Conservation (phyloP, 768 basidiomycete species). For the Rhodosporidiobolus odoratus region DNA sequence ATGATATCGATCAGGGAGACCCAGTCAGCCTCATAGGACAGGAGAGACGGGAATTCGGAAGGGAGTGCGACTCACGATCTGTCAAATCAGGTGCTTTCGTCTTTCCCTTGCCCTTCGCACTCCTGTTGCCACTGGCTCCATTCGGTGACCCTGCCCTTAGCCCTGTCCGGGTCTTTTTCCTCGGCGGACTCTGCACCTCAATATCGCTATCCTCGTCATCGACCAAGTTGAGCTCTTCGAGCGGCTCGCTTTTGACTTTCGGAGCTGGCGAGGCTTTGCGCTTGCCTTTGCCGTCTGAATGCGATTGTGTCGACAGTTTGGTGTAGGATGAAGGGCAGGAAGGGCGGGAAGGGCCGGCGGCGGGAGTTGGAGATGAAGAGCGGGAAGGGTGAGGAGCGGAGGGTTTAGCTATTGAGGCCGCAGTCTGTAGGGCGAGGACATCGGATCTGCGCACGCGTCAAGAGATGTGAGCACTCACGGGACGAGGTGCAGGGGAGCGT, state of each 20-base stretch:
- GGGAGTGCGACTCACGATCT: slow-evolving; percentile 20
- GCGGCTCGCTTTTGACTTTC: not conserved
- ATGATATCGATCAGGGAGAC: too few relatives aligned
- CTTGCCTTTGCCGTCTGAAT: not conserved
- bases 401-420: not conserved
- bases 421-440: slow-evolving; percentile 13
- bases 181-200: slow-evolving; percentile 2
- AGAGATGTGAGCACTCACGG: not conserved
- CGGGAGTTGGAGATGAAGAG: not conserved
- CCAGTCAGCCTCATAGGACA: too few relatives aligned
- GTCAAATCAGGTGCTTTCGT: not conserved
- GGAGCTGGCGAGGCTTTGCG: slow-evolving; percentile 12
- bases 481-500: not conserved
- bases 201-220: slow-evolving; percentile 2
- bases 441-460: not conserved
- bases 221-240: not conserved
- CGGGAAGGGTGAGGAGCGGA: not conserved
- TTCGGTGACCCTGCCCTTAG: too few relatives aligned
- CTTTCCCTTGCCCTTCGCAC: slow-evolving; percentile 1
- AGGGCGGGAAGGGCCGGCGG: not conserved
- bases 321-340: not conserved
- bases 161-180: too few relatives aligned
- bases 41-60: not conserved
- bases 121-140: not conserved
- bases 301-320: not conserved